A percentile compares a stretch with the other conserved stretches of the same genome.
phyloP scores from a whole-genome alignment of 2,329 filamentous ascomycete genomes.

The Sphaerulina populicola region DNA sequence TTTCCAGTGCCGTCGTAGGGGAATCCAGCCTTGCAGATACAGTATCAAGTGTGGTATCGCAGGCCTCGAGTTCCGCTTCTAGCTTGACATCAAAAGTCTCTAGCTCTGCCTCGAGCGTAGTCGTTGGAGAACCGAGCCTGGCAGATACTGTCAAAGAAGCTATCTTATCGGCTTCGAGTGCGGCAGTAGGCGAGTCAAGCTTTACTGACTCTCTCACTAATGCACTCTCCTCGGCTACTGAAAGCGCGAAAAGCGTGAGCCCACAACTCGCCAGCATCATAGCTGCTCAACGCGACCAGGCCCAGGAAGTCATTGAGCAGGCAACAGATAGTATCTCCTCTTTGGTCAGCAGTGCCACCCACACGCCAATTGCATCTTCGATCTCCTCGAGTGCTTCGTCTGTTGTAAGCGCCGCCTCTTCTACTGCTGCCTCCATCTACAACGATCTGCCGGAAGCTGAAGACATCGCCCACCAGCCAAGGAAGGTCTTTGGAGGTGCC shows the following conservation, averaged over 20 bases:
- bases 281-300: constrained; percentile 16
- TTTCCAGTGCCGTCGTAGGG: constrained; percentile 12
- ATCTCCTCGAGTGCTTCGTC: constrained; percentile 23
- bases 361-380: constrained; percentile 10
- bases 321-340: constrained; percentile 15
- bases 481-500: constrained; percentile 48
- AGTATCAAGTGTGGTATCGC: constrained; percentile 29
- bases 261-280: constrained; percentile 24
- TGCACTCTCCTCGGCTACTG: constrained; percentile 16
- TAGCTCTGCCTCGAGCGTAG: constrained; percentile 20
- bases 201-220: constrained; percentile 28
- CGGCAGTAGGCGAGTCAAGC: constrained; percentile 15
- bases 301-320: constrained; percentile 17
- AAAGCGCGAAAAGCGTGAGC: constrained; percentile 12
- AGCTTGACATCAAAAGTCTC: background rate
- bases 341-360: constrained; percentile 7
- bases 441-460: constrained; percentile 12
- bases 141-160: constrained; percentile 29
- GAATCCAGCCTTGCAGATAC: constrained; percentile 19
- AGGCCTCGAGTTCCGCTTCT: background rate
- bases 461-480: constrained; percentile 17
- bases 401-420: constrained; percentile 25
- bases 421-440: constrained; percentile 19
- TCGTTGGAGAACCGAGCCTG: constrained; percentile 23
- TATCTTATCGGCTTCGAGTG: constrained; percentile 6